phyloP scores from a whole-genome alignment of 129 eudicot species.

The Ambrosia trifida region DNA sequence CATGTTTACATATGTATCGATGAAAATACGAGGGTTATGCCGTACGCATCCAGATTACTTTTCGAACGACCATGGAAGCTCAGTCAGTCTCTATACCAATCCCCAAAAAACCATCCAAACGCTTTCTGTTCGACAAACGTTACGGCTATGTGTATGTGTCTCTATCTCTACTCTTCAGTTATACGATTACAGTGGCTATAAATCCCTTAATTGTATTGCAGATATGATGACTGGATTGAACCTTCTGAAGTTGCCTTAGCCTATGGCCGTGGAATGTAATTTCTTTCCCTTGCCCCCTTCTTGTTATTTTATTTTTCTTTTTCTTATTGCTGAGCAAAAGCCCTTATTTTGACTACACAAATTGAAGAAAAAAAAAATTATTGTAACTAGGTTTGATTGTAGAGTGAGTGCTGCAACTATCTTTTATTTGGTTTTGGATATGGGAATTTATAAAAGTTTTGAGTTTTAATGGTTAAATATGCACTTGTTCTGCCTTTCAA shows the following conservation, averaged over 20 bases:
- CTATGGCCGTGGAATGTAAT: slow-evolving; percentile 79
- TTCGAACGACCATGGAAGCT: slow-evolving; percentile 21
- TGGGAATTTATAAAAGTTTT: slow-evolving; percentile 13
- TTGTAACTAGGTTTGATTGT: not conserved
- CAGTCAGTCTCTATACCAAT: slow-evolving; percentile 1
- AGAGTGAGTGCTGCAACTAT: not conserved
- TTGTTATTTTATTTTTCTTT: not conserved
- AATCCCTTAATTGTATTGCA: slow-evolving; percentile 27
- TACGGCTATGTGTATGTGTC: slow-evolving; percentile 62
- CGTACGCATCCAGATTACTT: not conserved
- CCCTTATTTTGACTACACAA: slow-evolving; percentile 6
- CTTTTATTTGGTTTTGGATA: not conserved
- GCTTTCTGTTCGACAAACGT: slow-evolving; percentile 60
- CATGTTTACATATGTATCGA: too few species aligned
- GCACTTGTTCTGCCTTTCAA: not conserved
- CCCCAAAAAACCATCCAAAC: slow-evolving; percentile 37
- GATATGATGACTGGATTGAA: slow-evolving; percentile 72
- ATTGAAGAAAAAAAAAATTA: not conserved
- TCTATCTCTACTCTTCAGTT: slow-evolving; percentile 16
- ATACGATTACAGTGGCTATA: slow-evolving; percentile 12
- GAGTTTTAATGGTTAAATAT: not conserved
- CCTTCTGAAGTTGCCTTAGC: slow-evolving; percentile 71
- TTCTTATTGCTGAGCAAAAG: not conserved
- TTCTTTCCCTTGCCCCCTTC: not conserved
- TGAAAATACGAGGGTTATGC: too few species aligned